Base-by-base conservation (phyloP, 2,329 filamentous ascomycete genomes). In the Hypoxylon sp. region DNA sequence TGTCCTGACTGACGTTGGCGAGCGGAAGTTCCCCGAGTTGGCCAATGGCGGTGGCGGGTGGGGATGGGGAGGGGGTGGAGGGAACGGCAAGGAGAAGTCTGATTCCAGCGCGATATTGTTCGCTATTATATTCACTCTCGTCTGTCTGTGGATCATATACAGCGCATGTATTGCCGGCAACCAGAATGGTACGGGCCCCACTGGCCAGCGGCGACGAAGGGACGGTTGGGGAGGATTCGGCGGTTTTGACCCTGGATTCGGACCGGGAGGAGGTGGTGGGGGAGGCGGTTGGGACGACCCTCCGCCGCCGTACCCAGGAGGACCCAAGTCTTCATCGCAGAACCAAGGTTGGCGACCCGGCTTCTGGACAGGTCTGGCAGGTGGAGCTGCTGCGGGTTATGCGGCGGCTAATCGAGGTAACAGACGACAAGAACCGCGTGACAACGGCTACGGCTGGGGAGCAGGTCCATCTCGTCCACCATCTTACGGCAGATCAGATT, bases 1-100 rank as follows among this genome's bases (percentile, higher is more conserved):
- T 6, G 80, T 92, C 0, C 83, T 98, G 58, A 98, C 95, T 0
- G 89, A 91, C 10, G 84, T 86, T 68, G 96, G 96, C 2, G 90
- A 95, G 81, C 81, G 86, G 73, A 88, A 85, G 73, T 95, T 91
- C 78, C 92, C 91, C 1, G 78, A 86, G 40, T 76, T 88, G 44
- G 82, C 80, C 58, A 80, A 78, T 48, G 82, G 75, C 49, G 78
- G 76, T 27, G 81, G 74, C 69, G 81, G 79, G 68, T 80, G 81
- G 25, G 72, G 75, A 11, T 68, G 73, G 13, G 65, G 63, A 33
- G 66, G 75, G 53, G 71, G 74, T 2, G 35, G 11, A 20, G 35
- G 14, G 3, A 25, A 55, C 74, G 74, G 22, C 63, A 53, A 14
- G 20, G 50, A 55, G 4, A 72, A 54, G 7, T 74, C 72, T 6